phyloP scores from a whole-genome alignment of 2,329 filamentous ascomycete genomes.

The Pseudogymnoascus sp. region DNA sequence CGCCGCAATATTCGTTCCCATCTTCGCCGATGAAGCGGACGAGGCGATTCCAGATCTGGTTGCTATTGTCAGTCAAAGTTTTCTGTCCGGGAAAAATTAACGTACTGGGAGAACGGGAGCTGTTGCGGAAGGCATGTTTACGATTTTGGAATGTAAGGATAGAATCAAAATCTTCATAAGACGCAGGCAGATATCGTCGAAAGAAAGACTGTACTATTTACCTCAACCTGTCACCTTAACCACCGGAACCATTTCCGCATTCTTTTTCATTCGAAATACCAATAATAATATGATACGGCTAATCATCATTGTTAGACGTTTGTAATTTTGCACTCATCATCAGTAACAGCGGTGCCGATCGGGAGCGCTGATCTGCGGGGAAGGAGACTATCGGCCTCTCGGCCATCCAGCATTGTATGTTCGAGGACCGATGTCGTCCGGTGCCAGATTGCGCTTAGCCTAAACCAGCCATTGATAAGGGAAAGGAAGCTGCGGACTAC shows the following conservation, averaged over 20 bases:
- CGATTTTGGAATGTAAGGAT: background rate
- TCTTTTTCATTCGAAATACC: background rate
- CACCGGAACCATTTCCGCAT: background rate
- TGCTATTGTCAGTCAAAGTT: slow-evolving; percentile 6
- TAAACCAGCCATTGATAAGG: background rate
- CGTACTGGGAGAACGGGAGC: background rate
- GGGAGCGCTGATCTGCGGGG: background rate
- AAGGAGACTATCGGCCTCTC: background rate
- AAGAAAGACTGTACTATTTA: background rate
- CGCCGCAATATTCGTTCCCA: slow-evolving; percentile 23
- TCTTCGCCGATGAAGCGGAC: slow-evolving; percentile 23
- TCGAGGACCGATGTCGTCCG: background rate
- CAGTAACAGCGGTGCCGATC: background rate
- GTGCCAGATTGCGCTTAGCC: background rate
- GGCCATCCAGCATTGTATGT: background rate
- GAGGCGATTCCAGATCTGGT: slow-evolving; percentile 16
- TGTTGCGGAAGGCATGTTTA: background rate
- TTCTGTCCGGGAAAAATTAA: background rate
- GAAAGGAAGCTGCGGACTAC: background rate
- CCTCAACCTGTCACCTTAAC: background rate
- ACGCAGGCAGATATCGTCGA: background rate
- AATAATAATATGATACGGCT: background rate
- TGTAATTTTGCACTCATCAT: background rate
- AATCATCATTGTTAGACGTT: background rate
- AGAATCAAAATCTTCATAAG: background rate